Evolutionary conservation across 805 yeast species (phyloP), one percentile per base, ranked within the genome.

Genomic region (Isabelozyma rhagii): DNA sequence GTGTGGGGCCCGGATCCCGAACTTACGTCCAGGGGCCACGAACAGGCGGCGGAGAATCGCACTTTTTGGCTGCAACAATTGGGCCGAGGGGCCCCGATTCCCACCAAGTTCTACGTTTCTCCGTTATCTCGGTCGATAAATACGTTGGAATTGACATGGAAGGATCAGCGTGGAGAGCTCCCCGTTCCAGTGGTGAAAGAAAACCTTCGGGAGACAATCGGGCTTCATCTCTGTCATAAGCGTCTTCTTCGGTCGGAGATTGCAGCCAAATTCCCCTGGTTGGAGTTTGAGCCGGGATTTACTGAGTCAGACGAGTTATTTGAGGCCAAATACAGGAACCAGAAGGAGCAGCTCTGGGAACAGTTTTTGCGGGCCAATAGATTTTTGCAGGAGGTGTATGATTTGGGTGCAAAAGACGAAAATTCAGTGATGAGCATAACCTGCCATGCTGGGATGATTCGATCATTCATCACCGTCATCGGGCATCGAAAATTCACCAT

Each of bases 401-500:
- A 62, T 13, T 13, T 31, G 36, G 36, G 36, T 31, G 4, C 8
- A 31, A 53, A 55, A 17, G 41, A 13, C 6, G 44, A 21, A 2
- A 69, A 66, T 41, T 47, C 59, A 14, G 55, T 68, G 42, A 62
- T 82, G 31, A 80, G 78, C 17, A 67, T 79, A 28, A 80, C 87
- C 1, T 79, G 84, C 17, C 87, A 83, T 57, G 82, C 84, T 2
- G 87, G 87, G 2, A 82, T 81, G 41, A 82, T 82, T 31, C 66
- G 79, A 48, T 72, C 81, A 25, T 63, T 78, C 4, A 65, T 83
- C 11, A 72, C 82, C 39, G 84, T 77, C 1, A 57, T 78, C 45
- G 71, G 75, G 4, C 88, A 84, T 60, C 72, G 87, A 49, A 68
- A 72, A 14, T 78, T 83, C 57, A 73, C 82, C 27, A 75, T 84